Evolutionary conservation across 495 filamentous ascomycete genomes (phyloP), one percentile per base, ranked within the genome.

Genomic region (Gamarada debralockiae): DNA sequence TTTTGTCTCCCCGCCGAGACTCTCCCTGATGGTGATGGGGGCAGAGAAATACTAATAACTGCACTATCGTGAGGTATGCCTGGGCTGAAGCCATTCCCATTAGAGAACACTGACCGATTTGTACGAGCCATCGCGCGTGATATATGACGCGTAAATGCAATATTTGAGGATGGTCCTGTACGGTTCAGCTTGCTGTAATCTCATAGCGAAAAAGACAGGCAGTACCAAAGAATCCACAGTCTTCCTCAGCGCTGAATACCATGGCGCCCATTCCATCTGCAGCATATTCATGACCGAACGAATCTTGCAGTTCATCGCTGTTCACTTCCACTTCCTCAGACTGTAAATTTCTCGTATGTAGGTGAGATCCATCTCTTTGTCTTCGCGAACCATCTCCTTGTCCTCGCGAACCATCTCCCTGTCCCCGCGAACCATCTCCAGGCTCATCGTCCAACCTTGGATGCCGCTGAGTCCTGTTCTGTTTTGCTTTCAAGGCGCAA

Each of bases 141-240:
- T 5, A 72, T 42, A 52, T 70, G 67, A 14, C 71, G 65, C 14
- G 72, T 62, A 42, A 77, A 76, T 1, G 73, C 72, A 36, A 75
- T 71, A 56, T 77, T 76, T 1, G 74, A 77, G 4, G 74, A 76
- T 6, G 74, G 67, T 1, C 74, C 72, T 75, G 23, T n/a, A n/a
- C n/a, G n/a, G n/a, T n/a, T n/a, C n/a, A n/a, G n/a, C n/a, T n/a
- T n/a, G n/a, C 6, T n/a, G 25, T 7, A 14, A 7, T 38, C 27
- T 66, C 39, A 64, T 14, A 40, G 27, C 8, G 0, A 31, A 50
- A 29, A 3, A 15, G 50, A 21, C 31, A 9, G 24, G 3, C 8
- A 36, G 15, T 61, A 75, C 72, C 74, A 58, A 77, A 77, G 53
- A 73, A 76, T 0, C 70, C 74, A 31, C 63, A 70, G 50, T 75